These are phyloP conservation scores for Arabidopsis suecica DNA, from an alignment of 345 rosid genomes.

Conservation along the genomic window DNA sequence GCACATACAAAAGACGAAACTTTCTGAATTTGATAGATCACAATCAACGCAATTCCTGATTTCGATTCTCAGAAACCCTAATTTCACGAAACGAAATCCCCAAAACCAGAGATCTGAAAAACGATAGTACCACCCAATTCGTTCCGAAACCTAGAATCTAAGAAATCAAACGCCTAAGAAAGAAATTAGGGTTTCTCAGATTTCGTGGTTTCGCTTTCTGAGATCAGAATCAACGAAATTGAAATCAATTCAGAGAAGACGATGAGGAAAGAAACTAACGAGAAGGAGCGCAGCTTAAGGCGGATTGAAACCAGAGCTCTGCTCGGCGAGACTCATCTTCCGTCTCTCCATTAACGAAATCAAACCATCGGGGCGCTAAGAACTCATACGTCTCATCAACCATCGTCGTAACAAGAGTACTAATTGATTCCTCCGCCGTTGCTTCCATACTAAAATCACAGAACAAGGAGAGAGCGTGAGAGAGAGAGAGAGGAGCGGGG, in stretches of 20 bases:
- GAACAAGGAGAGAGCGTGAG: conserved; percentile 9
- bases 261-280: conserved; percentile 57
- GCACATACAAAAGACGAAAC: conserved; percentile 17
- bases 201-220: not conserved
- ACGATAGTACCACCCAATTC: not conserved
- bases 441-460: conserved; percentile 26
- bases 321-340: conserved; percentile 69
- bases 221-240: not conserved
- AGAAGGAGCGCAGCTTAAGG: conserved; percentile 85
- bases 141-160: conserved; percentile 6
- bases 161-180: not conserved
- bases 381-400: conserved; percentile 82
- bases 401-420: conserved; percentile 36
- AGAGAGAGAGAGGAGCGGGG: not conserved
- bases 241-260: not conserved
- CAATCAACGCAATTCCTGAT: conserved; percentile 1
- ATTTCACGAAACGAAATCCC: not conserved
- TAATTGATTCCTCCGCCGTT: conserved; percentile 42
- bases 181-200: no score
- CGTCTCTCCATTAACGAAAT: conserved; percentile 71
- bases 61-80: conserved; percentile 28
- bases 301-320: conserved; percentile 85
- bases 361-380: conserved; percentile 89
- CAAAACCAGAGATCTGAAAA: conserved; percentile 18
- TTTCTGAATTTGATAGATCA: not conserved